These are phyloP conservation scores for Diaporthe vexans DNA, from an alignment of 2,329 filamentous ascomycete genomes.

Conservation along the genomic window DNA sequence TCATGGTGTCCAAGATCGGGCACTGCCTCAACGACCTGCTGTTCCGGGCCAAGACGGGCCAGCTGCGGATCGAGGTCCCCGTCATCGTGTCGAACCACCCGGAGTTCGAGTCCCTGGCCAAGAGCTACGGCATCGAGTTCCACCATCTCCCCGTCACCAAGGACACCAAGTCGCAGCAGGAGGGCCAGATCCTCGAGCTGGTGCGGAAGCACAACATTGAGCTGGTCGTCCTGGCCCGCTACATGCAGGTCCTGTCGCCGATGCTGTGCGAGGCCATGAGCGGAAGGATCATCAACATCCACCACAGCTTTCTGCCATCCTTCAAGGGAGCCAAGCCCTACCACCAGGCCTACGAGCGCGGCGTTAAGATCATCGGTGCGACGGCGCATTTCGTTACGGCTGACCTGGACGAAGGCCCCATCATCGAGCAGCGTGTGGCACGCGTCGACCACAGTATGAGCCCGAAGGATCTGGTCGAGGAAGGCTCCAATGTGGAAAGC, in stretches of 20 bases:
- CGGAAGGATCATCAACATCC: slow-evolving; percentile 92
- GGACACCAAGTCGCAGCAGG: slow-evolving; percentile 83
- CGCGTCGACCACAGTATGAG: slow-evolving; percentile 83
- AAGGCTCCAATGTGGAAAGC: slow-evolving; percentile 87
- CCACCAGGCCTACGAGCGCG: slow-evolving; percentile 87
- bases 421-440: slow-evolving; percentile 87
- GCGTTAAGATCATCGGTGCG: slow-evolving; percentile 90
- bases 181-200: slow-evolving; percentile 78
- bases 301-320: slow-evolving; percentile 86
- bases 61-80: slow-evolving; percentile 81
- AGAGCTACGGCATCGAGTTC: slow-evolving; percentile 83
- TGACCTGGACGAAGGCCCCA: slow-evolving; percentile 87
- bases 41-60: slow-evolving; percentile 81
- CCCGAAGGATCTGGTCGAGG: slow-evolving; percentile 81
- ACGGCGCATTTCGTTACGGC: slow-evolving; percentile 90
- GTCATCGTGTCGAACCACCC: slow-evolving; percentile 87
- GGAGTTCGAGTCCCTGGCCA: slow-evolving; percentile 77
- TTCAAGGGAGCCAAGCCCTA: slow-evolving; percentile 94
- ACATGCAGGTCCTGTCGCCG: slow-evolving; percentile 89
- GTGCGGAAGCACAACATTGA: slow-evolving; percentile 79
- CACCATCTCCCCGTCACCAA: slow-evolving; percentile 84
- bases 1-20: slow-evolving; percentile 92
- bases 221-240: slow-evolving; percentile 84
- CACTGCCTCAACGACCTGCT: slow-evolving; percentile 89
- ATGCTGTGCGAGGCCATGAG: slow-evolving; percentile 83